Conservation (phyloP, 495 filamentous ascomycete species). For the Penicillium robsamsonii region DNA sequence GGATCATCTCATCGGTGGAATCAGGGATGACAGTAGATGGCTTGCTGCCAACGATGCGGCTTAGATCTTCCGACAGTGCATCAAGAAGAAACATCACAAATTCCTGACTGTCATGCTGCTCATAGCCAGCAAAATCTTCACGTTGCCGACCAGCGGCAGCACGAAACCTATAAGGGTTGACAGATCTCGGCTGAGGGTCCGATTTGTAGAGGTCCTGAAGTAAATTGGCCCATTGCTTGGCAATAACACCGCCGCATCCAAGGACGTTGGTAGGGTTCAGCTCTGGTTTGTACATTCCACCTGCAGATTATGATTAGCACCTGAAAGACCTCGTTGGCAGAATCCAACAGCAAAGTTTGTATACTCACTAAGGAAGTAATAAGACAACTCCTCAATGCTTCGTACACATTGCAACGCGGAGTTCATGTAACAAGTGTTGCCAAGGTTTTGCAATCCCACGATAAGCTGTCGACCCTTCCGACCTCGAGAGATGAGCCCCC, state of each 20-base stretch:
- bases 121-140: conserved; percentile 86
- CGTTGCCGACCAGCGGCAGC: conserved; percentile 73
- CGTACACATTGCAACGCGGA: conserved; percentile 92
- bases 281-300: conserved; percentile 67
- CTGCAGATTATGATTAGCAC: conserved; percentile 34
- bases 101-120: conserved; percentile 96
- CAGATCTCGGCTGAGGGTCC: conserved; percentile 52
- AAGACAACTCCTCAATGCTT: conserved; percentile 84
- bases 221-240: conserved; percentile 72
- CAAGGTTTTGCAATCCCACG: conserved; percentile 83
- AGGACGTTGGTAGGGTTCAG: conserved; percentile 82
- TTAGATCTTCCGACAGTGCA: conserved; percentile 91
- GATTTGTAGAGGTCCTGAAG: conserved; percentile 66
- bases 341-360: conserved; percentile 1
- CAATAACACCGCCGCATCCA: conserved; percentile 78
- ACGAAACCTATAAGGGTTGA: conserved; percentile 78
- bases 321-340: background rate
- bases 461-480: conserved; percentile 57
- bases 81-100: conserved; percentile 96
- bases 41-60: conserved; percentile 81
- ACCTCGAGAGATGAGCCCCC: conserved; percentile 45
- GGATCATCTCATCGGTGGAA: conserved; percentile 94
- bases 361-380: conserved; percentile 75
- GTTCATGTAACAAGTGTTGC: conserved; percentile 99
- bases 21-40: conserved; percentile 98